These are phyloP conservation scores for Aegle marmelos DNA, from an alignment of 345 rosid genomes.

Conservation along the genomic window DNA sequence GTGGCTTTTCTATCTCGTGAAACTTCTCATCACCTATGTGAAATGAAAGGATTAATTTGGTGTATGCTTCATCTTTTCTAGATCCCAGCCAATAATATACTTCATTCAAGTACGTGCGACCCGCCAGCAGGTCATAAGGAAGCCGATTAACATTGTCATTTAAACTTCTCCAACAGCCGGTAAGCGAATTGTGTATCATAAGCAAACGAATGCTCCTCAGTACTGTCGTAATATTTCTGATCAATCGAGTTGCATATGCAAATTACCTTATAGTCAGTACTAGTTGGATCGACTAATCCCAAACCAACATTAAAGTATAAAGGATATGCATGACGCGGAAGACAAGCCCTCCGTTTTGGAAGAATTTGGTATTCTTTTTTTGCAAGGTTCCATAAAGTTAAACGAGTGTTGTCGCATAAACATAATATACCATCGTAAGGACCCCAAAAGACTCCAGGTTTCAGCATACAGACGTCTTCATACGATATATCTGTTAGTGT, in stretches of 20 bases:
- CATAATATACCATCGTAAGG: background rate
- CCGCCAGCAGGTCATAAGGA: too few species aligned
- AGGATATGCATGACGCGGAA: too few species aligned
- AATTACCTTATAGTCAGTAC: background rate
- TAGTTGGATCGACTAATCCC: background rate
- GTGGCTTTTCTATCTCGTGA: background rate
- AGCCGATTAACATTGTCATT: background rate
- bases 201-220: too few species aligned
- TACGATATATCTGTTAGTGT: background rate
- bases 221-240: too few species aligned
- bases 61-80: background rate
- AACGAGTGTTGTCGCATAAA: background rate
- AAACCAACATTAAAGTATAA: background rate
- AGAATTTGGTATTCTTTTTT: background rate
- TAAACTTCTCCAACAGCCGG: background rate
- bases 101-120: background rate
- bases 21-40: background rate
- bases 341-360: background rate
- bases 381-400: background rate
- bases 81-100: background rate
- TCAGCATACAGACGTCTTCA: background rate
- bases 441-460: background rate
- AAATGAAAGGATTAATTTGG: background rate
- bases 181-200: background rate
- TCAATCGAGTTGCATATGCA: background rate